Percentiles rank a stretch among this genome's conserved stretches.
Evolutionary conservation across 371 early-diverging fungal genomes (phyloP).

Genomic region (Actinomortierella wolfii): DNA sequence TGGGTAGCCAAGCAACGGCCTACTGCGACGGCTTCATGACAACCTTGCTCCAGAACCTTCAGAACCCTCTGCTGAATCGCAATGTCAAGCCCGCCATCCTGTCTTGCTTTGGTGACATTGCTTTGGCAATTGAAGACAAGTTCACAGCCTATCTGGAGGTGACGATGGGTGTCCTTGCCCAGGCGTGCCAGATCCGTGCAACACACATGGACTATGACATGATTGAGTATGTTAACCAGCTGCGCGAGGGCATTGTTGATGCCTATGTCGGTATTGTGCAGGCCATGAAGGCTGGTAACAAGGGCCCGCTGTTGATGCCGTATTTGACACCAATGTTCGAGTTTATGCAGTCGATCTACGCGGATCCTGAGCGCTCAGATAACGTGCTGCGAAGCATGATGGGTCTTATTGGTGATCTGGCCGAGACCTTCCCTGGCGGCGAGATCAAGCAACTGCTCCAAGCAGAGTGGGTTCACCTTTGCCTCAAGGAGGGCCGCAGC

Average conservation of each 20-base stretch:
- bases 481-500: slow-evolving; percentile 78
- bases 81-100: slow-evolving; percentile 93
- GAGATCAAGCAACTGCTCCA: slow-evolving; percentile 66
- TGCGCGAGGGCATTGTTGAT: slow-evolving; percentile 90
- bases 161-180: slow-evolving; percentile 84
- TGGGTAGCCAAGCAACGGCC: slow-evolving; percentile 69
- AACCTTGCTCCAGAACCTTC: slow-evolving; percentile 77
- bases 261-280: slow-evolving; percentile 96
- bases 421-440: slow-evolving; percentile 75
- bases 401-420: slow-evolving; percentile 85
- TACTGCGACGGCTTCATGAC: slow-evolving; percentile 89
- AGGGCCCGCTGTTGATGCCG: slow-evolving; percentile 63
- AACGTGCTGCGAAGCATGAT: slow-evolving; percentile 72
- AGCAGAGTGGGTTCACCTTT: slow-evolving; percentile 65
- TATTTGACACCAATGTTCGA: slow-evolving; percentile 72
- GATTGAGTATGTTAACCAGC: slow-evolving; percentile 81
- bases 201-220: slow-evolving; percentile 70
- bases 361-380: slow-evolving; percentile 66
- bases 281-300: slow-evolving; percentile 75
- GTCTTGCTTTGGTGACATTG: slow-evolving; percentile 97
- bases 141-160: slow-evolving; percentile 86
- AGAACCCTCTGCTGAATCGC: slow-evolving; percentile 78
- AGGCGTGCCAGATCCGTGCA: slow-evolving; percentile 77
- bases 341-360: slow-evolving; percentile 72
- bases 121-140: slow-evolving; percentile 88